Evolutionary conservation across 116 monocot genomes (phyloP).

Genomic region (Trichopus zeylanicus): DNA sequence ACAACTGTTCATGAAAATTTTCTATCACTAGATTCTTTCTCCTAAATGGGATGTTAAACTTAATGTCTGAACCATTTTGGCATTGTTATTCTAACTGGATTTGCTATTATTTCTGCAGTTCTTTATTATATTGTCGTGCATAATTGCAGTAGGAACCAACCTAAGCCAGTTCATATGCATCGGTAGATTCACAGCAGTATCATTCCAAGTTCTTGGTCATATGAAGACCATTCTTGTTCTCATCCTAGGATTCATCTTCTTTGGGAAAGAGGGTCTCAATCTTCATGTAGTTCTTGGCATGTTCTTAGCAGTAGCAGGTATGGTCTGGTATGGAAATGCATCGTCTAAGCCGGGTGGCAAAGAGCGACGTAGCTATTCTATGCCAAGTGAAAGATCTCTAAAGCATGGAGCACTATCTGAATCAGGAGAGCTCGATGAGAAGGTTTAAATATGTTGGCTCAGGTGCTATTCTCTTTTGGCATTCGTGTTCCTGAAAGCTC

Average conservation of each 20-base stretch:
- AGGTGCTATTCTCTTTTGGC: no score
- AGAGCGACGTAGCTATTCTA: slow-evolving; percentile 27
- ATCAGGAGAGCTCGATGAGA: slow-evolving; percentile 5
- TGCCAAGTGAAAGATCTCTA: slow-evolving; percentile 24
- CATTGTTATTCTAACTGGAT: neutral
- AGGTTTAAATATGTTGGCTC: neutral
- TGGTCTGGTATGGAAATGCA: slow-evolving; percentile 53
- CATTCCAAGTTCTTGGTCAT: slow-evolving; percentile 48
- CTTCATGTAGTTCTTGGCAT: slow-evolving; percentile 46
- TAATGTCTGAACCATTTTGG: neutral
- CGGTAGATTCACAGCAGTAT: slow-evolving; percentile 44
- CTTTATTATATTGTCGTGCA: slow-evolving; percentile 32
- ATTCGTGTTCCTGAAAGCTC: neutral
- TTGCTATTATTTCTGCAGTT: slow-evolving; percentile 18
- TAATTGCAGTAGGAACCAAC: slow-evolving; percentile 49
- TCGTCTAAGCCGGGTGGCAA: slow-evolving; percentile 48
- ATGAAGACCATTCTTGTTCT: slow-evolving; percentile 53
- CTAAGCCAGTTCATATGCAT: slow-evolving; percentile 56
- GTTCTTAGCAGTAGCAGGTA: slow-evolving; percentile 37
- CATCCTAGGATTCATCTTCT: slow-evolving; percentile 41
- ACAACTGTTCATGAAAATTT: neutral
- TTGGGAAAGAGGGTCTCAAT: slow-evolving; percentile 45
- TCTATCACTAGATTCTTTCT: neutral
- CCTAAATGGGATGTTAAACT: neutral
- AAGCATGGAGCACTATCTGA: slow-evolving; percentile 16